These are phyloP conservation scores for Hapsidospora chrysogenum DNA, from an alignment of 495 filamentous ascomycete species.

Conservation along the genomic window DNA sequence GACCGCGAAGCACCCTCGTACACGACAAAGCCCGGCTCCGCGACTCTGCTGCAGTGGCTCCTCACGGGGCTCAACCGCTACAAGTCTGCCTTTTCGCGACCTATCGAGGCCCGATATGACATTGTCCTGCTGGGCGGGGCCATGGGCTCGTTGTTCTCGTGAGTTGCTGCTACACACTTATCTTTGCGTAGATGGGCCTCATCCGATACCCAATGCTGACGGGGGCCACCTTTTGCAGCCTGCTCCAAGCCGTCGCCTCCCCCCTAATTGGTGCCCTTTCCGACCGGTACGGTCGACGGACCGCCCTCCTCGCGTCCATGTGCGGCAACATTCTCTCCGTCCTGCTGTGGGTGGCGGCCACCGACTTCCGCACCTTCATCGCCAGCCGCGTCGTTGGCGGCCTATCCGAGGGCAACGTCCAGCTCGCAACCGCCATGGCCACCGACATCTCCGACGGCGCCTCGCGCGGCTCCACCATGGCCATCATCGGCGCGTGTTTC, in stretches of 20 bases:
- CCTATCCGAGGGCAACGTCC: conserved; percentile 90
- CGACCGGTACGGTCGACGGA: conserved; percentile 76
- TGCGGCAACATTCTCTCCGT: conserved; percentile 85
- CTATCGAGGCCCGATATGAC: conserved; percentile 92
- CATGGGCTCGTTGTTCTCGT: conserved; percentile 80
- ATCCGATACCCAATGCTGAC: neutral
- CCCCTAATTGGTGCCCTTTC: conserved; percentile 81
- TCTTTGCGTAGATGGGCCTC: too few relatives aligned
- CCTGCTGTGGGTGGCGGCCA: conserved; percentile 81
- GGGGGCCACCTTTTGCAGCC: conserved; percentile 8
- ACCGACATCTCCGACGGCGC: conserved; percentile 82
- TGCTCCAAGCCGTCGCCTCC: conserved; percentile 85
- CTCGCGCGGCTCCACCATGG: conserved; percentile 78
- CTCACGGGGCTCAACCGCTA: conserved; percentile 80
- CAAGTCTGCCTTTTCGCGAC: conserved; percentile 82
- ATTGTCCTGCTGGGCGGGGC: conserved; percentile 93
- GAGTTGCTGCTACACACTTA: conserved; percentile 2
- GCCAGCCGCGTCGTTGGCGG: conserved; percentile 84
- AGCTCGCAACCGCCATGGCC: conserved; percentile 90
- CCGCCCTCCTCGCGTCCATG: conserved; percentile 85
- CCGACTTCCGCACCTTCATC: conserved; percentile 89
- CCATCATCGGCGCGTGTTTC: conserved; percentile 90
- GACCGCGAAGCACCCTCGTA: conserved; percentile 40
- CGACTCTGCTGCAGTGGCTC: conserved; percentile 57
- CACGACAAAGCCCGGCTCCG: conserved; percentile 26